These are phyloP conservation scores for Pseudoscleropodium purum DNA, from an alignment of 225 moss, liverwort and hornwort species.

Conservation along the genomic window DNA sequence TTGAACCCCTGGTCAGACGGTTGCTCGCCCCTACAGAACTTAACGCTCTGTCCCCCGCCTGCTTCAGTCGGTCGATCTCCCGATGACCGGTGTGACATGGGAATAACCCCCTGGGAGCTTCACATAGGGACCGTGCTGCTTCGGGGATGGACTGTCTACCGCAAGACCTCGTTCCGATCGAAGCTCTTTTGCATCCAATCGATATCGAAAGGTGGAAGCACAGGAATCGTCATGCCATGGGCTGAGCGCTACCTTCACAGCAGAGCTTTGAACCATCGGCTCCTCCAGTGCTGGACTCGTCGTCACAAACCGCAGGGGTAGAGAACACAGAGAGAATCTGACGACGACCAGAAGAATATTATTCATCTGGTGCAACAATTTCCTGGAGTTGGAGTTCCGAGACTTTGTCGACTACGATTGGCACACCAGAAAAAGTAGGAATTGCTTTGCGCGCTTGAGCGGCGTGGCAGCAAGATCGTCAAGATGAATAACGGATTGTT, in stretches of 20 bases:
- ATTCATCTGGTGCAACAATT: not conserved
- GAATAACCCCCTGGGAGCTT: not conserved
- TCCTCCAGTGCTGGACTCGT: not conserved
- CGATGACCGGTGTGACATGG: not conserved
- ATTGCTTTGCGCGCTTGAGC: not conserved
- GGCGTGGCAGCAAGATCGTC: not conserved
- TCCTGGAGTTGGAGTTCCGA: not conserved
- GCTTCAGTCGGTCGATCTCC: not conserved
- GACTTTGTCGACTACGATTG: not conserved
- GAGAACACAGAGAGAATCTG: not conserved
- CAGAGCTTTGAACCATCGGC: not conserved
- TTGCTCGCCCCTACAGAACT: not conserved
- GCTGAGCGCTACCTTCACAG: not conserved
- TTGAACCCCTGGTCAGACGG: not conserved
- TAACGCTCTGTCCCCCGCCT: not conserved
- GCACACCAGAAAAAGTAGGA: not conserved
- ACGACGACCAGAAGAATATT: not conserved
- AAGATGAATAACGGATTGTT: slow-evolving; percentile 79
- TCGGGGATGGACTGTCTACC: not conserved
- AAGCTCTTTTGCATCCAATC: not conserved
- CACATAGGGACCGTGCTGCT: not conserved
- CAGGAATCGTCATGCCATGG: not conserved
- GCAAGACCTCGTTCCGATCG: not conserved
- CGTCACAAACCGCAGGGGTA: not conserved
- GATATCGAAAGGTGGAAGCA: not conserved